Base-by-base conservation (phyloP, 768 basidiomycete species). In the Russula brevipes region DNA sequence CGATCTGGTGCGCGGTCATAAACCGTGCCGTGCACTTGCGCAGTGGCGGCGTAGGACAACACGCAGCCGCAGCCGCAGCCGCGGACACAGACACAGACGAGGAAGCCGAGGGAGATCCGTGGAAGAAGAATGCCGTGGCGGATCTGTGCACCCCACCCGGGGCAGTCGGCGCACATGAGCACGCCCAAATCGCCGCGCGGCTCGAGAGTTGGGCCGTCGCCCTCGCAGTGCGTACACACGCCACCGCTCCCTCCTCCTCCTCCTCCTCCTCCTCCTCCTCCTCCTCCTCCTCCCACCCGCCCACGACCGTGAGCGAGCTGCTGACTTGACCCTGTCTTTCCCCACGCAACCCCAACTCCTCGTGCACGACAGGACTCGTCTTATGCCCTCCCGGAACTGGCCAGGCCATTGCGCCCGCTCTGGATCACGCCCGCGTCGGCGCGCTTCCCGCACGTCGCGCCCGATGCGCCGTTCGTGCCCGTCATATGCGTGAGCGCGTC, bases 1-100 rank as follows among this genome's bases (percentile, higher is more conserved):
- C 95, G 0, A 89, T 95, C 55, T 98, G 96, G 96, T 96, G 95
- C 72, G 79, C 90, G 9, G 90, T 94, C 5, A 78, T 96, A 65
- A 98, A 96, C 70, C 79, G 84, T 55, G 87, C 83, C 35, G 73
- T 83, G 39, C 65, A 72, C 10, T 71, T 75, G 52, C 76, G 62
- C 10, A 16, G 33, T 16, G 36, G 46, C 19, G 36, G 46, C 31
- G 17, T 19, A n/a, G 16, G n/a, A 14, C 41, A 41, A 31, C 16
- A 31, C 17, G 9, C 31, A 1, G 41, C 31, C 24, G 17, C 31
- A 35, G 16, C 12, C 50, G 19, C 31, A 4, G 30, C 17, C 12
- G 9, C 31, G 35, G 50, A 33, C 33, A 19, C n/a, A 3, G 45
- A 45, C 17, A 19, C 11, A 39, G 39, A 41, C 19, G 39, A 36